Conservation (phyloP, 2,329 filamentous ascomycete species). For the Elsinoe batatas region DNA sequence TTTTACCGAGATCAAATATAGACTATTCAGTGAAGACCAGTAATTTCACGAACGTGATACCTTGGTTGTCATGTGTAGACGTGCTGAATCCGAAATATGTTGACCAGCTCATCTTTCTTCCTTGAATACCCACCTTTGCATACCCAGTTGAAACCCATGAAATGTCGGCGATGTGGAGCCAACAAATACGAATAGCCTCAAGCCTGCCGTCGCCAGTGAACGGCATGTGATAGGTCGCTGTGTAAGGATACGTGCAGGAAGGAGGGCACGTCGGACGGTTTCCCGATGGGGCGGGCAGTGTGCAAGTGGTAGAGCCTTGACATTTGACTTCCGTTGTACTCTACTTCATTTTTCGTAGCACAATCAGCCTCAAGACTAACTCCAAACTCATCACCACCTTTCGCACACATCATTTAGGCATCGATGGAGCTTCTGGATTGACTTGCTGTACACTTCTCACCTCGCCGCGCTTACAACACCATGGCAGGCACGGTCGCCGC, state of each 20-base stretch:
- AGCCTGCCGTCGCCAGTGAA: no score
- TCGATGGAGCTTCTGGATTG: not conserved
- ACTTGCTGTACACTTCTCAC: not conserved
- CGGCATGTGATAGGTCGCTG: not conserved
- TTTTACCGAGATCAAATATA: no score
- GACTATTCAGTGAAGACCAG: no score
- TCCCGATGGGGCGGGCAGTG: slow-evolving; percentile 10
- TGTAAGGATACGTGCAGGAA: not conserved
- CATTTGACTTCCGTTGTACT: slow-evolving; percentile 5
- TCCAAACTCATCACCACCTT: not conserved
- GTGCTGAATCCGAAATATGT: no score
- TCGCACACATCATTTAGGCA: not conserved
- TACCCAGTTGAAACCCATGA: no score
- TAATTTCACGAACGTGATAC: no score
- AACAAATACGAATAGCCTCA: no score
- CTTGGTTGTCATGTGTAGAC: no score
- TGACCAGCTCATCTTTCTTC: no score
- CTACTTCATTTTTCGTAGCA: not conserved
- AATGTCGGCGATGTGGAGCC: no score
- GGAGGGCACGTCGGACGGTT: slow-evolving; percentile 8
- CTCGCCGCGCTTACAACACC: not conserved
- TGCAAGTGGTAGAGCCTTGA: slow-evolving; percentile 10
- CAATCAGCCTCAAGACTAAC: not conserved
- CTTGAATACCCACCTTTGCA: no score
- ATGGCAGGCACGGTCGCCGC: slow-evolving; percentile 12